Evolutionary conservation across 164 flowering plant genomes (phyloP), one percentile per base, ranked within the genome.

Genomic region (Stephania cephalantha): DNA sequence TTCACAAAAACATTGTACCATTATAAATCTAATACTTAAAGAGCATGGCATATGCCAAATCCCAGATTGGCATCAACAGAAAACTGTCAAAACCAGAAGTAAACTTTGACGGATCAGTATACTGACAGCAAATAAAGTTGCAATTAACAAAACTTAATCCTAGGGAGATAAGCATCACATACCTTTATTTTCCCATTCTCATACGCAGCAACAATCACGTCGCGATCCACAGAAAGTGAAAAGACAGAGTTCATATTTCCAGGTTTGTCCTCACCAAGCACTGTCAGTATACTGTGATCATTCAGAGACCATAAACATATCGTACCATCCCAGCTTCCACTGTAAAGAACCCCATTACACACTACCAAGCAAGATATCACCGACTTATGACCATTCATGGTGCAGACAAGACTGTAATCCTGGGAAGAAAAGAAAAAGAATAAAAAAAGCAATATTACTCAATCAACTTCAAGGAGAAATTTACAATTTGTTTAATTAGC

Each of bases 321-420:
- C 11, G 95, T 92, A 79, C 99, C 99, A 82, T 95, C 99, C 97
- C 96, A 93, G 73, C 99, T 93, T n/a, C 99, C 99, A 85, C 99
- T 95, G 70, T 93, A 95, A 55, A 95, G 94, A 78, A 92, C 86
- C 55, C 94, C 96, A 78, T 85, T 78, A 71, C 83, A 74, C 72
- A 87, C 86, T 35, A 82, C 83, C 73, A 95, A 78, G 4, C 89
- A 63, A 55, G 97, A 93, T 73, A 95, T 97, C 9, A 85, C 94
- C 31, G 99, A 92, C 80, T 83, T 95, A 76, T 95, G 99, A 74
- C 98, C 98, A 70, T 65, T 82, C 98, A 95, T 87, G 6, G 87
- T 85, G 86, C 89, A 90, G 5, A 82, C 70, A 58, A 91, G 79
- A 46, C 81, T 84, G 79, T 86, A 87, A 85, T 95, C 96, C 99